These are phyloP conservation scores for Elaeis oleifera DNA, from an alignment of 202 grass and related monocot species.

Conservation along the genomic window DNA sequence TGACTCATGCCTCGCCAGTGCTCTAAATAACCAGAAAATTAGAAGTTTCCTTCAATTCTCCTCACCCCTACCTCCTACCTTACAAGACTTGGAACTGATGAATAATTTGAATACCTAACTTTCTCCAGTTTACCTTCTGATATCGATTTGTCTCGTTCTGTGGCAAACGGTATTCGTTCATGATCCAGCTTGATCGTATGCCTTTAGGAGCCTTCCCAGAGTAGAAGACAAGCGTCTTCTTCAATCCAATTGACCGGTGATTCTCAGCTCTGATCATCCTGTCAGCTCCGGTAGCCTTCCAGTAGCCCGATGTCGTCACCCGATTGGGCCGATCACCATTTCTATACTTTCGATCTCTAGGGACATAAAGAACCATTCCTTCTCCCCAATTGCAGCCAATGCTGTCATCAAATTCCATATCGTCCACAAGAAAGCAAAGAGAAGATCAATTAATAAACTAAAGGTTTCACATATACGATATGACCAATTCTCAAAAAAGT, in stretches of 20 bases:
- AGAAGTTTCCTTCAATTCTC: too few relatives aligned
- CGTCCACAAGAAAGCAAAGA: neutral
- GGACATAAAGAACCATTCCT: slow-evolving; percentile 97
- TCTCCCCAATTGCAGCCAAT: slow-evolving; percentile 90
- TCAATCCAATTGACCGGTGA: slow-evolving; percentile 60
- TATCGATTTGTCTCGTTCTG: slow-evolving; percentile 51
- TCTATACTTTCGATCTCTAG: slow-evolving; percentile 80
- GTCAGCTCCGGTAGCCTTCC: slow-evolving; percentile 92
- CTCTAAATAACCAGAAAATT: too few relatives aligned
- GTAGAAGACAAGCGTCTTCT: slow-evolving; percentile 98
- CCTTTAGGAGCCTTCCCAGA: slow-evolving; percentile 94
- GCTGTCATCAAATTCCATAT: slow-evolving; percentile 21
- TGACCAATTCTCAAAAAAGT: too few relatives aligned
- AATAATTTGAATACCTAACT: too few relatives aligned
- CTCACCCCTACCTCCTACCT: too few relatives aligned
- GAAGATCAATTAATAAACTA: neutral
- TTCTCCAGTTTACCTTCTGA: slow-evolving; percentile 44
- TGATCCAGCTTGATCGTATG: slow-evolving; percentile 80
- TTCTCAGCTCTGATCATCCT: slow-evolving; percentile 65
- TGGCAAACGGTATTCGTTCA: slow-evolving; percentile 92
- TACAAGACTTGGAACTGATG: too few relatives aligned
- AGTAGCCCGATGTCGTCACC: slow-evolving; percentile 88
- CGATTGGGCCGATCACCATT: slow-evolving; percentile 86
- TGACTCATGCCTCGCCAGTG: too few relatives aligned
- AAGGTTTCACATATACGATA: too few relatives aligned